Base-by-base conservation (phyloP, 805 yeast species). In the Blastobotrys attinorum region DNA sequence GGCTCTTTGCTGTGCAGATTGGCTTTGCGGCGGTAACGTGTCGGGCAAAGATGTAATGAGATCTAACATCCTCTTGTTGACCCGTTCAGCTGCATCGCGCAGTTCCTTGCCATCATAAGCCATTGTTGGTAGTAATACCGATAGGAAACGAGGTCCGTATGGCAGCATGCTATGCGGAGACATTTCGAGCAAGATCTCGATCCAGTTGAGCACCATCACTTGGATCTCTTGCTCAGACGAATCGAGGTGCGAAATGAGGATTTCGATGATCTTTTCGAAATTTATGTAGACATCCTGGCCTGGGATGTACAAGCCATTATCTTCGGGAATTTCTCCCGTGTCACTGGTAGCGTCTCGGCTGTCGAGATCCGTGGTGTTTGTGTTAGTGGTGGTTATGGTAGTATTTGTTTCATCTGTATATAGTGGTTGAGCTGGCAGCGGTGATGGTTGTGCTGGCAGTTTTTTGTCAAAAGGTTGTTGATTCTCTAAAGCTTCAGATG, bases 201-300 rank as follows among this genome's bases (percentile, higher is more conserved):
- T 64, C 98, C 98, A 92, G 38, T 78, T 76, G 40, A 90, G 67
- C 0, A 86, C 86, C 3, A 83, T 84, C 25, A 80, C 62, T 60
- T 86, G 94, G 37, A 89, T 83, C 53, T 85, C 85, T 36, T 75
- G 76, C 47, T 79, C 87, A 1, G 83, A 72, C 1, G 81, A 77
- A 48, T 84, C 85, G 41, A 92, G 68, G 49, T 86, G 85, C 1
- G 87, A 76, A n/a, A 90, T 76, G 39, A 92, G 62, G 33, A 90
- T 86, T 39, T 81, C 86, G 29, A 88, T 80, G 36, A 90, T 80
- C 50, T 78, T 81, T 3, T 90, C 77, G 54, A 78, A 85, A 63
- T 88, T 90, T 25, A 90, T 71, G 46, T 75, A 77, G 17, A 88
- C 78, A 58, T 89, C 95, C 60, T 88, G 96, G 3, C 88, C 86